A percentile compares a stretch with the other conserved stretches of the same genome.
These are phyloP conservation scores for Lolium multiflorum DNA, from an alignment of 176 grass and related monocot genomes.

Conservation along the genomic window DNA sequence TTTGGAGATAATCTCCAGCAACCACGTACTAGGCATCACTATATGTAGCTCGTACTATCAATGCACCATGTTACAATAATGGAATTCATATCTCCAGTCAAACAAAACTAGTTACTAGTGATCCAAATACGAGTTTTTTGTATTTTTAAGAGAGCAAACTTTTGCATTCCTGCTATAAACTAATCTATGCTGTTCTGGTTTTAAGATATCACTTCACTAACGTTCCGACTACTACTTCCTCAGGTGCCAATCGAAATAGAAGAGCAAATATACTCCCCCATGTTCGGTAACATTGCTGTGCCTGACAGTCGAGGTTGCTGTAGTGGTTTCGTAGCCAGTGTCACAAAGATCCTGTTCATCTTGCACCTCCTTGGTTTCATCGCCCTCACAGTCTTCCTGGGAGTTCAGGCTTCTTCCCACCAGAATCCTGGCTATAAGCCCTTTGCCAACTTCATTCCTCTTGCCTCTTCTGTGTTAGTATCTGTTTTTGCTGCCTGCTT, in stretches of 20 bases:
- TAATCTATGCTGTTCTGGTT: not conserved
- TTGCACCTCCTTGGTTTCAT: slow-evolving; percentile 67
- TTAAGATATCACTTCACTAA: slow-evolving; percentile 18
- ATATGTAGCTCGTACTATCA: not conserved
- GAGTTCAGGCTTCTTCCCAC: slow-evolving; percentile 60
- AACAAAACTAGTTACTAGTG: not conserved
- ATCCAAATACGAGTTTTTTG: not conserved
- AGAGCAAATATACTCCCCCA: slow-evolving; percentile 54
- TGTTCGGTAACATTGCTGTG: slow-evolving; percentile 52
- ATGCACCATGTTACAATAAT: not conserved
- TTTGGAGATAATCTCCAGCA: not conserved
- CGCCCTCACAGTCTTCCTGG: slow-evolving; percentile 69
- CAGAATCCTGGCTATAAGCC: slow-evolving; percentile 65
- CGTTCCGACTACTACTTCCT: slow-evolving; percentile 32
- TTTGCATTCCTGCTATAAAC: not conserved
- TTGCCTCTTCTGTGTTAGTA: slow-evolving; percentile 59
- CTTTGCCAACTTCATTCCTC: slow-evolving; percentile 56
- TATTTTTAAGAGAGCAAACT: not conserved
- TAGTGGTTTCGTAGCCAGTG: slow-evolving; percentile 57
- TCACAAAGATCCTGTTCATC: slow-evolving; percentile 67
- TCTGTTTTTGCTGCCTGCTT: slow-evolving; percentile 55
- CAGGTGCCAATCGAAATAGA: slow-evolving; percentile 56
- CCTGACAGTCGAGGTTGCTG: slow-evolving; percentile 53
- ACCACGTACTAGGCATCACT: not conserved
- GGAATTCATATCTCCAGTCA: slow-evolving; percentile 6